phyloP scores from a whole-genome alignment of 192 early-diverging fungal genomes.

The Phycomyces nitens region DNA sequence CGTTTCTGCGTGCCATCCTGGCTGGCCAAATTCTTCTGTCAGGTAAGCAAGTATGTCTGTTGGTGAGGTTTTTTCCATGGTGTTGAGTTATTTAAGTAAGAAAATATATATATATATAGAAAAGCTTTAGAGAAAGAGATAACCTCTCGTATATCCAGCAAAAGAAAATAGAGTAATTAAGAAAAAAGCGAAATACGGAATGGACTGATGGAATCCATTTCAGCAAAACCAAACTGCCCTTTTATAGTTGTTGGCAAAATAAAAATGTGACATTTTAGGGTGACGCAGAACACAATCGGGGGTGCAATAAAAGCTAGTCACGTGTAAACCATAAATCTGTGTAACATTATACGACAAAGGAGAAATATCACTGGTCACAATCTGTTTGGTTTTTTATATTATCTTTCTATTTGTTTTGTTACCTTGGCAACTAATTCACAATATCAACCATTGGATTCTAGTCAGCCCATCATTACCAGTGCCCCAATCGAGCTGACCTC shows the following conservation, averaged over 20 bases:
- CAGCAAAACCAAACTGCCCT: background rate
- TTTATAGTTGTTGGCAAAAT: constrained; percentile 3
- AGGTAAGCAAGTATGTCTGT: constrained; percentile 22
- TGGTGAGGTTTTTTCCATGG: constrained; percentile 17
- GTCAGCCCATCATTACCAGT: too few species aligned
- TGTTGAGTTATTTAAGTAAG: constrained; percentile 9
- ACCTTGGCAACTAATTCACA: too few species aligned
- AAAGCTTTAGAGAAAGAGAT: too few species aligned
- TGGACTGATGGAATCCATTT: too few species aligned
- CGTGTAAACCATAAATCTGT: too few species aligned
- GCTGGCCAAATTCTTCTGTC: constrained; percentile 10
- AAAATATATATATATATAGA: background rate
- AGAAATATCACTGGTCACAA: background rate
- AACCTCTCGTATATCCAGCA: too few species aligned
- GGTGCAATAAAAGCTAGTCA: background rate
- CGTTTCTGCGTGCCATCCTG: constrained; percentile 19
- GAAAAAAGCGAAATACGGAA: background rate
- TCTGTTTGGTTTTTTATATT: too few species aligned
- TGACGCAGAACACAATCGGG: background rate
- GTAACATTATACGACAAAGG: too few species aligned
- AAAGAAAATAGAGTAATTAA: constrained; percentile 13
- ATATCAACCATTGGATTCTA: too few species aligned
- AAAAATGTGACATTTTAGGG: constrained; percentile 5
- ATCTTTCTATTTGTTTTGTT: too few species aligned
- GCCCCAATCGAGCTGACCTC: too few species aligned